A percentile compares a stretch with the other conserved stretches of the same genome.
phyloP scores from a whole-genome alignment of 139 green algal genomes.

The Desmodesmus armatus region DNA sequence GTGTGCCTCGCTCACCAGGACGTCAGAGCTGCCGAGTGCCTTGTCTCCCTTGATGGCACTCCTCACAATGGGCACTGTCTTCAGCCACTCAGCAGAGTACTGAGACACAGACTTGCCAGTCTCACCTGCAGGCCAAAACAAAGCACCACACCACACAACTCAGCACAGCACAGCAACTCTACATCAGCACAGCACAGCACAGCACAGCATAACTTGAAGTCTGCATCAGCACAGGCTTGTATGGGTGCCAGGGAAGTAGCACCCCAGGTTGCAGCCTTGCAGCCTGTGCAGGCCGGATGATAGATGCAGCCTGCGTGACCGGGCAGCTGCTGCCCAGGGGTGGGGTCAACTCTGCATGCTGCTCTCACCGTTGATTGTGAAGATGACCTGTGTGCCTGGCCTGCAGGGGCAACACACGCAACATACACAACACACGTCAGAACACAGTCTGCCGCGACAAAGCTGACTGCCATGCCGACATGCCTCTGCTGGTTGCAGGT shows the following conservation, averaged over 20 bases:
- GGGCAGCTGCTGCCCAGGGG: no score
- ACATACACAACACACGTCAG: not conserved
- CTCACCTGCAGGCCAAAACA: conserved; percentile 34
- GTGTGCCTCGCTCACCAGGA: conserved; percentile 16
- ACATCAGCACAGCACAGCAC: not conserved
- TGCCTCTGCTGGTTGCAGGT: no score
- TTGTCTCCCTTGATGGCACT: not conserved
- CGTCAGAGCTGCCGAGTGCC: not conserved
- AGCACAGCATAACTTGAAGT: not conserved
- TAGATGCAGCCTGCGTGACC: no score
- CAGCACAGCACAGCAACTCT: not conserved
- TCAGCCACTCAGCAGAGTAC: conserved; percentile 34
- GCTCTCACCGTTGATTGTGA: not conserved
- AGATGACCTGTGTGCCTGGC: conserved; percentile 5
- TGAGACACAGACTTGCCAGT: conserved; percentile 43
- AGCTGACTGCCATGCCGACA: no score
- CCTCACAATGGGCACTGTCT: conserved; percentile 17
- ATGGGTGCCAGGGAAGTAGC: no score
- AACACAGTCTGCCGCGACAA: not conserved
- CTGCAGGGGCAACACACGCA: not conserved
- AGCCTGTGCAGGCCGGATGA: no score
- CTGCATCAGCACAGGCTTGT: not conserved
- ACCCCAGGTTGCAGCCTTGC: no score
- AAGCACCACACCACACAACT: no score
- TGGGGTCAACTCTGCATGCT: no score